Conservation (phyloP, 2,329 filamentous ascomycete species). For the Juglanconis oblonga region DNA sequence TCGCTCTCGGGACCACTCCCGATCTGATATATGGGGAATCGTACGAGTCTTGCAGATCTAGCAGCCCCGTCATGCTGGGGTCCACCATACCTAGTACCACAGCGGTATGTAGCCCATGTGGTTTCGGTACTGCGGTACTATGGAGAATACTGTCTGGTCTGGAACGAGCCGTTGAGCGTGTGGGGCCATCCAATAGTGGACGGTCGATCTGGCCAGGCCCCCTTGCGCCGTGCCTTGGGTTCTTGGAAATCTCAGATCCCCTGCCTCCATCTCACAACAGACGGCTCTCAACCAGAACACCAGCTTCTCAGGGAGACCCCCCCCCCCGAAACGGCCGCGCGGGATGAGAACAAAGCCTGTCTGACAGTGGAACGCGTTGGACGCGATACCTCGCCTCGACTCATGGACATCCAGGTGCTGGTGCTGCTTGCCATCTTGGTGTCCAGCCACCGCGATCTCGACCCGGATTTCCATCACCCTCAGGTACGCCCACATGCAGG, state of each 20-base stretch:
- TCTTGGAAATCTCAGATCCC: background rate
- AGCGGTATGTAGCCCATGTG: background rate
- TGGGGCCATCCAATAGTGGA: background rate
- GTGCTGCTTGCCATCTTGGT: background rate
- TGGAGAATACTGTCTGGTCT: background rate
- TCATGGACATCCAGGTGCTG: background rate
- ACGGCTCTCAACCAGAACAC: background rate
- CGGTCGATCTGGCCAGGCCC: background rate
- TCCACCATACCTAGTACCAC: background rate
- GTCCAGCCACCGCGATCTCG: background rate
- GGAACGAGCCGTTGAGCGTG: background rate
- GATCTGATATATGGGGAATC: constrained; percentile 3
- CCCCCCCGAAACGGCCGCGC: no score
- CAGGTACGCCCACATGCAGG: no score
- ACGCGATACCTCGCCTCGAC: background rate
- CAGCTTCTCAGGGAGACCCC: background rate
- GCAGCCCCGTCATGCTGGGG: background rate
- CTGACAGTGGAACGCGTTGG: background rate
- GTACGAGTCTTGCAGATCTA: constrained; percentile 13
- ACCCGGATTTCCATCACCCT: no score
- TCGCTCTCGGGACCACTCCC: background rate
- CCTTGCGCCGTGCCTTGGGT: background rate
- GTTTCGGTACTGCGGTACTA: background rate
- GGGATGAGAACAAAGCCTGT: background rate
- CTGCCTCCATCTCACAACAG: background rate